Conservation (phyloP, 371 early-diverging fungal species). For the Zopfochytrium polystomum region DNA sequence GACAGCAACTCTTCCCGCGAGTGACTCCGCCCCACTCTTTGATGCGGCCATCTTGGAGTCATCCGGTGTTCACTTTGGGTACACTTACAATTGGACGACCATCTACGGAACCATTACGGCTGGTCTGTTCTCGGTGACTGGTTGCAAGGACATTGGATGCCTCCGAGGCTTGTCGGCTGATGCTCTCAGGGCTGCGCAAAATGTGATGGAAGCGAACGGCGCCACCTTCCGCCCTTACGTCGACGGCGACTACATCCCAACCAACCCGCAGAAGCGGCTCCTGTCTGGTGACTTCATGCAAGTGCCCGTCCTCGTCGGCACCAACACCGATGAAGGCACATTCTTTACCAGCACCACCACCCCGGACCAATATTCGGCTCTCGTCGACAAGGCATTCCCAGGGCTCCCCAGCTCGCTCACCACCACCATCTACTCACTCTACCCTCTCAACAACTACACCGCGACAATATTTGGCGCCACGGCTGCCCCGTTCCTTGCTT, state of each 20-base stretch:
- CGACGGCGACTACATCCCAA: neutral
- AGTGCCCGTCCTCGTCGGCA: neutral
- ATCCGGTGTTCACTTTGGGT: too few species aligned
- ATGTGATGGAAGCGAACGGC: too few species aligned
- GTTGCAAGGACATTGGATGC: too few species aligned
- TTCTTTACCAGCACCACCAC: neutral
- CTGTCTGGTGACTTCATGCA: neutral
- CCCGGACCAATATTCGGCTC: neutral
- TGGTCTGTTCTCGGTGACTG: too few species aligned
- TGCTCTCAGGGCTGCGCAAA: too few species aligned
- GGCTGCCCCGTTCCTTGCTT: neutral
- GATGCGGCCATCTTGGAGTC: too few species aligned
- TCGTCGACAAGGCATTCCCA: neutral
- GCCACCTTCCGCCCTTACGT: too few species aligned
- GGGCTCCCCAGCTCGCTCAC: neutral
- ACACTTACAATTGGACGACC: too few species aligned
- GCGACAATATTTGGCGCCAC: neutral
- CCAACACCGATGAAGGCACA: constrained; percentile 1
- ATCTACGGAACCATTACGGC: too few species aligned
- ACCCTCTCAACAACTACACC: neutral
- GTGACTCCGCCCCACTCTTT: too few species aligned
- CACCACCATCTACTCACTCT: neutral
- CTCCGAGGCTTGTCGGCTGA: too few species aligned
- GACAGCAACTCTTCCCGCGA: neutral
- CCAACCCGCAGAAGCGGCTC: neutral